These are phyloP conservation scores for Sporobolomyces pararoseus DNA, from an alignment of 768 basidiomycete species.

Conservation along the genomic window DNA sequence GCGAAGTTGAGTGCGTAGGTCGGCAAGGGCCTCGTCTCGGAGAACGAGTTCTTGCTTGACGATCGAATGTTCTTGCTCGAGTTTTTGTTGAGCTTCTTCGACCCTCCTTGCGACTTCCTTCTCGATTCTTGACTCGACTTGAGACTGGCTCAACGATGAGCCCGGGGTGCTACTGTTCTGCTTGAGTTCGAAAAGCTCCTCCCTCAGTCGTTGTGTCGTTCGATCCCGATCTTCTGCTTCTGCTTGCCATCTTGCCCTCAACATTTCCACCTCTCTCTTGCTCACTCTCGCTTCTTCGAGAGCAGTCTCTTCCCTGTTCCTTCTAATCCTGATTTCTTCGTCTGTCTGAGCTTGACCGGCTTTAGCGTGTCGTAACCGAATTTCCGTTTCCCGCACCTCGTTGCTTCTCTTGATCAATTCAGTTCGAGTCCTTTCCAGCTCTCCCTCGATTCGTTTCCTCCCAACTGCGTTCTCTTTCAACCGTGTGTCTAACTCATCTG, in stretches of 20 bases:
- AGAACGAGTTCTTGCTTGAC: slow-evolving; percentile 9
- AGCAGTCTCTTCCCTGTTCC: background rate
- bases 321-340: background rate
- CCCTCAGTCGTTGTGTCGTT: background rate
- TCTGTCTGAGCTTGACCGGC: background rate
- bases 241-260: background rate
- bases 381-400: slow-evolving; percentile 23
- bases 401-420: background rate
- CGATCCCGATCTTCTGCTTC: slow-evolving; percentile 18
- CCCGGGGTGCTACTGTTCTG: background rate
- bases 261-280: background rate
- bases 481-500: slow-evolving; percentile 39
- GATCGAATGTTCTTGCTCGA: background rate
- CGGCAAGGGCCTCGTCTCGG: slow-evolving; percentile 19
- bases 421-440: background rate
- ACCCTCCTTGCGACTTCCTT: slow-evolving; percentile 14
- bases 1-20: background rate
- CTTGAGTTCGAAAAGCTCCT: background rate
- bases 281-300: slow-evolving; percentile 9
- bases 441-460: slow-evolving; percentile 9
- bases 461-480: slow-evolving; percentile 3
- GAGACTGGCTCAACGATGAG: background rate
- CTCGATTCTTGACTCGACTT: slow-evolving; percentile 5
- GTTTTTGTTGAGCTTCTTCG: background rate
- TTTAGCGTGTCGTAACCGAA: slow-evolving; percentile 11